Evolutionary conservation across 1,284 basidiomycete species (phyloP), one percentile per base, ranked within the genome.

Genomic region (Agaricales sp.): DNA sequence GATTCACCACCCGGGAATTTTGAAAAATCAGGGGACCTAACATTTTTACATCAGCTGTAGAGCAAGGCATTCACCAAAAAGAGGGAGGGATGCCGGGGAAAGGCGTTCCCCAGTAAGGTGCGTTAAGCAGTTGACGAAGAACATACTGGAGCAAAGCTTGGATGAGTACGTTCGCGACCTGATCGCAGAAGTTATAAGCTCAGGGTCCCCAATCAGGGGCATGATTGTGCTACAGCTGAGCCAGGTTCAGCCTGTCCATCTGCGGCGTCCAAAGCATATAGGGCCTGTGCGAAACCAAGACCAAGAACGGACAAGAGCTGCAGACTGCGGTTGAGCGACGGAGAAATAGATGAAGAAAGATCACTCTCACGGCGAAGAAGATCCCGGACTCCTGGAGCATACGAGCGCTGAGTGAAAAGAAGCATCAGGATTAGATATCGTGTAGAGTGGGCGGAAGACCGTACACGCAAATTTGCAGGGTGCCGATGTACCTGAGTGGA

Each of bases 301-400:
- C 79, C 87, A 50, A 95, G 75, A 30, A 96, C 74, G 3, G 81
- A 88, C 4, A 94, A 69, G 24, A 93, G 69, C 80, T 90, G 55
- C 35, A 41, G 16, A 49, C 38, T n/a, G n/a, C 50, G 8, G 43
- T n/a, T 21, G 48, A 45, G 55, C n/a, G 24, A 14, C 23, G 23
- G 39, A 19, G 24, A 48, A 53, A 20, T 43, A 30, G 20, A 35
- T 57, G 23, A 53, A 43, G 18, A 56, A 22, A 3, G 21, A 35
- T 3, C 21, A 45, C 14, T 12, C 24, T 25, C 44, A 51, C 3
- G 43, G 45, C 12, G 16, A 53, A 60, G 76, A 47, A 35, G n/a
- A 35, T 92, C 2, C 87, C 82, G 6, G 89, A 92, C 64, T 97
- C 93, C 61, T 87, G 82, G 54, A 96, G 68, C 93, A 96, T 96